These are phyloP conservation scores for Jamesozyma jinghongensis DNA, from an alignment of 805 yeast genomes.

Conservation along the genomic window DNA sequence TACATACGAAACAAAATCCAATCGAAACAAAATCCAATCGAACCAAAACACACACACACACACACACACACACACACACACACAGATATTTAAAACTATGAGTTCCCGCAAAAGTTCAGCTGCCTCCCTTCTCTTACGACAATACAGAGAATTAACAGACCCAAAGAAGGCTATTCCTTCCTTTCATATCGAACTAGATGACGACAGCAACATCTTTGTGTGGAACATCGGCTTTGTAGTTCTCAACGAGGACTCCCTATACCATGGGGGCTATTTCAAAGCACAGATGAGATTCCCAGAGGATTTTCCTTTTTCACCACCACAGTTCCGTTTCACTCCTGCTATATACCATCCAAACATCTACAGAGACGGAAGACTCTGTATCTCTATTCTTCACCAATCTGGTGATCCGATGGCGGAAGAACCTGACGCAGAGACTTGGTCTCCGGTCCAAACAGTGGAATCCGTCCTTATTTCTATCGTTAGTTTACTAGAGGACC, in stretches of 20 bases:
- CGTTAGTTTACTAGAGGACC: slow-evolving; percentile 85
- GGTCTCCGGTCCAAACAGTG: slow-evolving; percentile 91
- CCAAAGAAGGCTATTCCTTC: slow-evolving; percentile 74
- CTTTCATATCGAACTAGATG: slow-evolving; percentile 59
- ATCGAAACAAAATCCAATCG: neutral
- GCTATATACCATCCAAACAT: slow-evolving; percentile 94
- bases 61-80: slow-evolving; percentile 1
- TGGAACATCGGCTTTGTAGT: slow-evolving; percentile 93
- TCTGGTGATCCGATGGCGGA: slow-evolving; percentile 86
- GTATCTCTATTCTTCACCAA: slow-evolving; percentile 86
- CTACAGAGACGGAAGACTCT: slow-evolving; percentile 83
- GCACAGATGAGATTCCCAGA: slow-evolving; percentile 91
- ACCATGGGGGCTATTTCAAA: slow-evolving; percentile 89
- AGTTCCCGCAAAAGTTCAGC: slow-evolving; percentile 43
- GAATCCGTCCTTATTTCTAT: slow-evolving; percentile 85
- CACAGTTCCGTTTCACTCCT: slow-evolving; percentile 85
- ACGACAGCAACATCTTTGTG: slow-evolving; percentile 47
- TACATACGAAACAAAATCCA: too few species aligned
- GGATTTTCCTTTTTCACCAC: slow-evolving; percentile 90
- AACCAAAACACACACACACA: too few species aligned
- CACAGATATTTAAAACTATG: slow-evolving; percentile 10
- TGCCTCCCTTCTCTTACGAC: slow-evolving; percentile 83
- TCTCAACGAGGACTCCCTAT: slow-evolving; percentile 76
- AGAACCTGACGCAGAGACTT: slow-evolving; percentile 87
- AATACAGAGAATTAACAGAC: slow-evolving; percentile 86